Base-by-base conservation (phyloP, 345 rosid genomes). In the Carallia brachiata region DNA sequence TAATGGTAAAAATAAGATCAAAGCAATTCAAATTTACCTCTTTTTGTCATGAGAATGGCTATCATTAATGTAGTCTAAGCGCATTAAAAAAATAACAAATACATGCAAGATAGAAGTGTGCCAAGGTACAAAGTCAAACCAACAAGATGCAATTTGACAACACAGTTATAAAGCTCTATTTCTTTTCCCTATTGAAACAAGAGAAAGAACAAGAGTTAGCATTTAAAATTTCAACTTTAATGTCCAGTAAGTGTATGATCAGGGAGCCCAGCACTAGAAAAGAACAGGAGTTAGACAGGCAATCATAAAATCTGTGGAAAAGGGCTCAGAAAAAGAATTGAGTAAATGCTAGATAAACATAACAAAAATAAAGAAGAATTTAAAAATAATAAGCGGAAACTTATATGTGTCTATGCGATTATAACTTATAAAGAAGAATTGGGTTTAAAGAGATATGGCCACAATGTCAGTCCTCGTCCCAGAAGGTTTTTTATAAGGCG, bases 1-100 rank as follows among this genome's bases (percentile, higher is more conserved):
- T 32, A 63, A 68, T 53, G 61, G 50, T 56, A 72, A 65, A 80
- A 64, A 77, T 66, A 60, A 57, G 54, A 39, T 39, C 56, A 62
- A 61, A 73, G 28, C 8, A 65, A 52, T 1, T 19, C 50, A 23
- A 72, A 28, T 40, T 31, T 65, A 63, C 64, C 63, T 74, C 32
- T 31, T 63, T 18, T 63, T 18, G 39, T 40, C 47, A 64, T 48
- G 75, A 54, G 32, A 61, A 32, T 36, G 50, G 44, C 16, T 55
- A 66, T 40, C 4, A 4, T 48, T 27, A 19, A 62, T 44, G 65
- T 18, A 18, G 36, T 59, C 44, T 56, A 16, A 61, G 23, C 66
- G 68, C 68, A 63, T 31, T 48, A 23, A 9, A 32, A 47, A 47
- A 7, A 28, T 31, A 8, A 62, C 34, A 67, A 9, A 8, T 31